Percentiles rank a stretch among this genome's conserved stretches.
These are phyloP conservation scores for Fusarium tricinctum DNA, from an alignment of 2,329 filamentous ascomycete species.

Conservation along the genomic window DNA sequence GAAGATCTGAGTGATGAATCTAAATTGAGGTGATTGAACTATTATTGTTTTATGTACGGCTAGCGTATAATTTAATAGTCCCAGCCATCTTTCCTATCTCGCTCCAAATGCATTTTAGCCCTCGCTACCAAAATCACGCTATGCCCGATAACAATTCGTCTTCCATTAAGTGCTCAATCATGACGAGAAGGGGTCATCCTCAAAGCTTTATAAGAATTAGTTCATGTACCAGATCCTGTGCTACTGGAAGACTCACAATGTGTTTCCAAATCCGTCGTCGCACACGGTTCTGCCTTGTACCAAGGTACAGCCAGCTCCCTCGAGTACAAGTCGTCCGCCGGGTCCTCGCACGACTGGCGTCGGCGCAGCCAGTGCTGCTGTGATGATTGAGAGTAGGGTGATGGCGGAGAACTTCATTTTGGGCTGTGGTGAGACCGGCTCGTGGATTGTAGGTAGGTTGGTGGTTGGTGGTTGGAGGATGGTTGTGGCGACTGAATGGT, in stretches of 20 bases:
- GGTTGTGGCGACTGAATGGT: too few relatives aligned
- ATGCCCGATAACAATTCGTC: too few relatives aligned
- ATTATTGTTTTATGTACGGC: background rate
- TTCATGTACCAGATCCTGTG: rapidly evolving
- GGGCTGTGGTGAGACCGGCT: background rate
- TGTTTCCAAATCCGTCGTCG: slow-evolving; percentile 27
- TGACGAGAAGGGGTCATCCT: slow-evolving; percentile 22
- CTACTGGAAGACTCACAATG: slow-evolving; percentile 6
- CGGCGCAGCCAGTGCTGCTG: slow-evolving; percentile 4
- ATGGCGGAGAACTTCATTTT: slow-evolving; percentile 13
- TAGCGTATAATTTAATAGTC: background rate
- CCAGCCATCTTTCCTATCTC: background rate
- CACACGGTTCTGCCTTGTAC: slow-evolving; percentile 30
- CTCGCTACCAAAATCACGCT: too few relatives aligned
- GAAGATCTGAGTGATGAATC: background rate
- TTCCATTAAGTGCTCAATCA: background rate
- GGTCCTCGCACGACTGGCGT: slow-evolving; percentile 5
- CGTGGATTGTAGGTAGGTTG: background rate
- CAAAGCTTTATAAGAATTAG: background rate
- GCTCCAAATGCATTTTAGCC: background rate
- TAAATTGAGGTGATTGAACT: background rate
- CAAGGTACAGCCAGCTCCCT: background rate
- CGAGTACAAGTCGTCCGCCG: slow-evolving; percentile 14
- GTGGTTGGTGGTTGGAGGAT: rapidly evolving
- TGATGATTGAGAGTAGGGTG: background rate